phyloP scores from a whole-genome alignment of 2,329 filamentous ascomycete genomes.

The Fusarium sp. region DNA sequence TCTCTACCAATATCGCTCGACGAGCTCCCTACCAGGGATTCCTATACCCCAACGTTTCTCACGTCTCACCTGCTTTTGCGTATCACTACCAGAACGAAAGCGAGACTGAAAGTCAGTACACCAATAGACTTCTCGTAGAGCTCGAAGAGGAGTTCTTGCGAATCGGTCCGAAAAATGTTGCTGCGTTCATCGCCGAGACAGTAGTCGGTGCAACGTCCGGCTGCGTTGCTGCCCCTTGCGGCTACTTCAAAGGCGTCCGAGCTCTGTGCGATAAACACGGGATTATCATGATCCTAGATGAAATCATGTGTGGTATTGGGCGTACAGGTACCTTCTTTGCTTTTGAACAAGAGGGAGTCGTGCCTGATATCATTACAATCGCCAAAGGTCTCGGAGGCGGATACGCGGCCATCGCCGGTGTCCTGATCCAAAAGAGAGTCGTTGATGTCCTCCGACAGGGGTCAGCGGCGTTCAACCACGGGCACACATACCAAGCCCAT shows the following conservation, averaged over 20 bases:
- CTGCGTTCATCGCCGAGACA: constrained; percentile 71
- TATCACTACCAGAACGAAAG: constrained; percentile 8
- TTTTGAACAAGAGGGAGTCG: constrained; percentile 57
- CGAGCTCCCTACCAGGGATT: constrained; percentile 12
- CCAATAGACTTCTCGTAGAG: not conserved
- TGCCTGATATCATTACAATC: constrained; percentile 48
- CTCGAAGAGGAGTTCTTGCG: constrained; percentile 15
- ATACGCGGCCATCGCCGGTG: constrained; percentile 69
- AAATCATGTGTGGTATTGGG: constrained; percentile 70
- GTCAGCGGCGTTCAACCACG: constrained; percentile 60
- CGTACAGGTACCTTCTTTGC: constrained; percentile 70
- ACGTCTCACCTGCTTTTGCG: constrained; percentile 15
- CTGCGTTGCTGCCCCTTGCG: constrained; percentile 17
- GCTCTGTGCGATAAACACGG: constrained; percentile 64
- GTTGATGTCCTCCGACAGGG: constrained; percentile 57
- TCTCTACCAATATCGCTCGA: constrained; percentile 19
- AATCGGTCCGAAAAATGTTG: constrained; percentile 11
- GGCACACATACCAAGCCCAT: constrained; percentile 73
- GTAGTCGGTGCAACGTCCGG: constrained; percentile 67
- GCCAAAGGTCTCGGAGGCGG: constrained; percentile 65
- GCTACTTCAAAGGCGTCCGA: constrained; percentile 34
- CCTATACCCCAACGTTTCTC: constrained; percentile 17
- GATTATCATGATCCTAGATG: constrained; percentile 71
- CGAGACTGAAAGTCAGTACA: not conserved
- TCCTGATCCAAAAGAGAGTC: constrained; percentile 67